Conservation (phyloP, 495 filamentous ascomycete genomes). For the Penicillium goetzii region DNA sequence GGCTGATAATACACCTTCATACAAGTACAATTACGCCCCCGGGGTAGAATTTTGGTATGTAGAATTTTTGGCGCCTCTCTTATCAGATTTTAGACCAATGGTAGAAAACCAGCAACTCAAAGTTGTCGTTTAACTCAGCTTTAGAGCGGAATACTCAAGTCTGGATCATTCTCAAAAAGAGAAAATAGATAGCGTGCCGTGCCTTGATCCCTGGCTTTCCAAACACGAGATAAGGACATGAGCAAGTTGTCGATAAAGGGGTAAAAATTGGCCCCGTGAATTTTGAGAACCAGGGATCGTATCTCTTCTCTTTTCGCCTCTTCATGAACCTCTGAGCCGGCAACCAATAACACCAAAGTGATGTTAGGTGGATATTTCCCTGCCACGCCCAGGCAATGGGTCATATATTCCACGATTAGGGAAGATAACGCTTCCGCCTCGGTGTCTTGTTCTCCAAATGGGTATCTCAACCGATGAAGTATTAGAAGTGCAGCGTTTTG, state of each 20-base stretch:
- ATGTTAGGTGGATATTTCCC: constrained; percentile 14
- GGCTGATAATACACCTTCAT: not conserved
- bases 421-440: constrained; percentile 10
- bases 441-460: constrained; percentile 14
- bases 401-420: constrained; percentile 7
- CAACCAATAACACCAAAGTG: constrained; percentile 10
- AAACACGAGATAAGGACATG: constrained; percentile 16
- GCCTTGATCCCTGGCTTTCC: constrained; percentile 15
- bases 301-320: constrained; percentile 1
- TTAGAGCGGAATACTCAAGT: constrained; percentile 17
- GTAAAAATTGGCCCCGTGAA: constrained; percentile 13
- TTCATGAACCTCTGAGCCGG: constrained; percentile 14
- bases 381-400: constrained; percentile 8
- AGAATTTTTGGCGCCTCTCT: not conserved
- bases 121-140: not conserved
- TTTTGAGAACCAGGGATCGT: constrained; percentile 11
- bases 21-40: not conserved
- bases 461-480: constrained; percentile 14
- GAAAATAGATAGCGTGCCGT: constrained; percentile 15
- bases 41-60: not conserved
- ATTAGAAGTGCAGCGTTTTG: constrained; percentile 12
- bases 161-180: constrained; percentile 13
- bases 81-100: not conserved
- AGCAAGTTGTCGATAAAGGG: constrained; percentile 17
- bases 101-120: not conserved